phyloP scores from a whole-genome alignment of 2,329 filamentous ascomycete species.

The Cercospora berteroae region DNA sequence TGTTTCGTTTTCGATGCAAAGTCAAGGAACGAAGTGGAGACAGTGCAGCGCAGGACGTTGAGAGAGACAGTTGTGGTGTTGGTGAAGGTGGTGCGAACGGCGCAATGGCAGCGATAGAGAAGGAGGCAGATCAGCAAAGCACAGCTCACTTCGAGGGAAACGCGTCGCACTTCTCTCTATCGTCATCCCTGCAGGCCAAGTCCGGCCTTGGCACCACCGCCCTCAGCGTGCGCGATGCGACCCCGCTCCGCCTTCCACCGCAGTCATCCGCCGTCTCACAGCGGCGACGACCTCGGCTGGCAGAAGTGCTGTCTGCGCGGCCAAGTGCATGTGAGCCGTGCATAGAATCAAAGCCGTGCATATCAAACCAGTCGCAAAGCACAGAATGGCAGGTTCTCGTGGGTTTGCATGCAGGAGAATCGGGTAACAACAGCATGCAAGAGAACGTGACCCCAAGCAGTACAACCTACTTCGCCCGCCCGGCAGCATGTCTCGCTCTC shows the following conservation, averaged over 20 bases:
- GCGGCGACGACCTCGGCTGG: background rate
- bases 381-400: background rate
- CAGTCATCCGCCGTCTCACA: background rate
- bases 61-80: background rate
- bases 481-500: background rate
- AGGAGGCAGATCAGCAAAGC: background rate
- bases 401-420: background rate
- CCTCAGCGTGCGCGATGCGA: background rate
- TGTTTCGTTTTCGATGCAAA: background rate
- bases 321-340: background rate
- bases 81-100: background rate
- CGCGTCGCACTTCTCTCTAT: background rate
- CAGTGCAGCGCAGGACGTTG: background rate
- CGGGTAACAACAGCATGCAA: background rate
- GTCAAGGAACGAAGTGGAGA: background rate
- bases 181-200: background rate
- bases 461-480: background rate
- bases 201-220: background rate
- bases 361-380: background rate
- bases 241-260: background rate
- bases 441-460: background rate
- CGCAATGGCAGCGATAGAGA: constrained; percentile 1
- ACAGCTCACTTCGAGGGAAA: background rate
- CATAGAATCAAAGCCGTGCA: background rate
- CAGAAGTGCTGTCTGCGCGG: background rate